phyloP scores from a whole-genome alignment of 2,329 filamentous ascomycete genomes.

The Ceratocystis colombiana region DNA sequence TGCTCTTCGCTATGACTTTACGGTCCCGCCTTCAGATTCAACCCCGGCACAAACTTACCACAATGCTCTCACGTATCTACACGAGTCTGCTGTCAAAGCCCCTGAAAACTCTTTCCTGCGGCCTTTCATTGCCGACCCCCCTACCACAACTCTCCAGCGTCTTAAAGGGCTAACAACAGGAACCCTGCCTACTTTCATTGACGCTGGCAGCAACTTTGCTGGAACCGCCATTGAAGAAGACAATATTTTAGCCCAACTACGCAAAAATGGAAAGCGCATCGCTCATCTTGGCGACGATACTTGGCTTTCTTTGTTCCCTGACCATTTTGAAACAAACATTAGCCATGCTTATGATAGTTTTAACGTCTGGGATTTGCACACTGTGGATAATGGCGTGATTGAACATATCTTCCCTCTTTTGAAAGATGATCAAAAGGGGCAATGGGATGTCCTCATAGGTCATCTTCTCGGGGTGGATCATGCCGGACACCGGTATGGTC shows the following conservation, averaged over 20 bases:
- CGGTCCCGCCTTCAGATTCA: conserved; percentile 59
- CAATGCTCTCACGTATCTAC: conserved; percentile 75
- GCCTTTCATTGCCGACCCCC: conserved; percentile 94
- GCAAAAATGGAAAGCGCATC: conserved; percentile 58
- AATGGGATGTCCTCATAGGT: conserved; percentile 92
- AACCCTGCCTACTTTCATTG: conserved; percentile 87
- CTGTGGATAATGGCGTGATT: conserved; percentile 87
- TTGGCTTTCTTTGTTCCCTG: conserved; percentile 87
- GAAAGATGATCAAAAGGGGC: conserved; percentile 48
- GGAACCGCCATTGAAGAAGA: conserved; percentile 95
- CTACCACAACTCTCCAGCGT: conserved; percentile 83
- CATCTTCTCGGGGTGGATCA: conserved; percentile 95
- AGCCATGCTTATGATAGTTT: conserved; percentile 91
- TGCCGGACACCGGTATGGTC: conserved; percentile 90
- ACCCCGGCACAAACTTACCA: conserved; percentile 52
- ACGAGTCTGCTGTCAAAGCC: conserved; percentile 64
- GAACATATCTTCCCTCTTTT: conserved; percentile 83
- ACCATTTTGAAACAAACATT: conserved; percentile 79
- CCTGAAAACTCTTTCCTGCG: conserved; percentile 80
- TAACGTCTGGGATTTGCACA: conserved; percentile 96
- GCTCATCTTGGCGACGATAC: conserved; percentile 97
- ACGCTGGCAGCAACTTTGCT: conserved; percentile 88
- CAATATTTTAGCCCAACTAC: conserved; percentile 57
- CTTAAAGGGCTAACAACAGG: conserved; percentile 92
- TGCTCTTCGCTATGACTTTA: conserved; percentile 93